These are phyloP conservation scores for Arthromyces matolae DNA, from an alignment of 768 basidiomycete genomes.

Conservation along the genomic window DNA sequence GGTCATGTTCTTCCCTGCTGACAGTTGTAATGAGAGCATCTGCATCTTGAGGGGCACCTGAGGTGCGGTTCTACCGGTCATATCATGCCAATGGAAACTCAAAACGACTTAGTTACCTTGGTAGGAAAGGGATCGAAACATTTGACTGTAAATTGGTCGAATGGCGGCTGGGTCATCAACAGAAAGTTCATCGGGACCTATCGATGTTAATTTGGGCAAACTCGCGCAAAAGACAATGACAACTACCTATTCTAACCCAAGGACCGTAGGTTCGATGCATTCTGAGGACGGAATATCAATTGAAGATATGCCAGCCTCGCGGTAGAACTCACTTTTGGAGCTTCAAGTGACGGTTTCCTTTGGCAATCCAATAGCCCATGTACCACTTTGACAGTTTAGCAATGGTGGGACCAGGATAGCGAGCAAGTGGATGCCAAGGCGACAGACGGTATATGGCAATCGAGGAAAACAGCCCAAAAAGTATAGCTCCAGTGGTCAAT, in stretches of 20 bases:
- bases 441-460: conserved; percentile 11
- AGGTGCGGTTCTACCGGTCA: background rate
- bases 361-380: conserved; percentile 3
- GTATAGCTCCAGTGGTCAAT: background rate
- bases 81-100: background rate
- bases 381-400: conserved; percentile 9
- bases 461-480: conserved; percentile 1
- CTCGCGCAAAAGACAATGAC: too few relatives aligned
- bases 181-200: conserved; percentile 38
- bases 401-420: conserved; percentile 7
- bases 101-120: conserved; percentile 1
- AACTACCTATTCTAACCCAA: conserved; percentile 30
- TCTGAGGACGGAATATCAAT: too few relatives aligned
- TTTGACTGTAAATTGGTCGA: conserved; percentile 23
- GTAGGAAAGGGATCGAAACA: conserved; percentile 26
- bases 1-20: conserved; percentile 13
- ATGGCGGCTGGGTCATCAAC: conserved; percentile 21
- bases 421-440: conserved; percentile 8
- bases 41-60: conserved; percentile 15
- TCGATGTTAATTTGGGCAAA: background rate
- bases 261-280: conserved; percentile 29
- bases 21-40: conserved; percentile 20
- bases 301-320: too few relatives aligned
- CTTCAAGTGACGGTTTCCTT: conserved; percentile 6
- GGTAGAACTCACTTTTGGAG: too few relatives aligned